Base-by-base conservation (phyloP, 148 eudicot species). In the Dianthus caryophyllus region DNA sequence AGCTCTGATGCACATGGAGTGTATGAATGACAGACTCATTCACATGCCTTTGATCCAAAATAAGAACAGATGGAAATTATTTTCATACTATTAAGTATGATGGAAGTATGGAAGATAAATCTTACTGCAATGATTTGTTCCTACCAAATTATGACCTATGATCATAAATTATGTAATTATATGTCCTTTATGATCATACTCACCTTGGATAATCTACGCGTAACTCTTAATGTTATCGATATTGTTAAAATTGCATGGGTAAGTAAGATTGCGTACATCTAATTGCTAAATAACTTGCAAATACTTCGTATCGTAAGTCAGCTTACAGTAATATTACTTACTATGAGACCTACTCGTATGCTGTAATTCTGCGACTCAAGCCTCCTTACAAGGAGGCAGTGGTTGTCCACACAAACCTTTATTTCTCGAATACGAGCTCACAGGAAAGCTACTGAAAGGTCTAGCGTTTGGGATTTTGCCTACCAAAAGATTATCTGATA, bases 321-420 rank as follows among this genome's bases (percentile, higher is more conserved):
- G n/a, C n/a, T n/a, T n/a, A n/a, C n/a, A n/a, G n/a, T n/a, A n/a
- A n/a, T n/a, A n/a, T n/a, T n/a, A n/a, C n/a, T n/a, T n/a, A n/a
- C n/a, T n/a, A 33, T 33, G 38, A 33, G 38, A 33, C 38, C 7
- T 3, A 33, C 38, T 33, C 38, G 38, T 47, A 29, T 39, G 38
- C 17, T 20, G 15, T 63, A 24, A 10, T 70, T 36, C 25, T 61
- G 3, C 38, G 3, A 31, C 31, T 71, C 73, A 86, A 63, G n/a
- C n/a, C n/a, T 56, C 22, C 52, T 44, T 60, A 68, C 88, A 85
- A 49, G 87, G 44, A 29, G 74, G 64, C 56, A 85, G 84, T 56
- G 90, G 85, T 74, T 58, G 67, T 15, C 88, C 84, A 71, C 83
- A 84, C 46, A 84, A 64, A 49, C 80, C 81, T 75, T 29, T 74